phyloP scores from a whole-genome alignment of 106 monocot genomes.

The Amphibolis antarctica region DNA sequence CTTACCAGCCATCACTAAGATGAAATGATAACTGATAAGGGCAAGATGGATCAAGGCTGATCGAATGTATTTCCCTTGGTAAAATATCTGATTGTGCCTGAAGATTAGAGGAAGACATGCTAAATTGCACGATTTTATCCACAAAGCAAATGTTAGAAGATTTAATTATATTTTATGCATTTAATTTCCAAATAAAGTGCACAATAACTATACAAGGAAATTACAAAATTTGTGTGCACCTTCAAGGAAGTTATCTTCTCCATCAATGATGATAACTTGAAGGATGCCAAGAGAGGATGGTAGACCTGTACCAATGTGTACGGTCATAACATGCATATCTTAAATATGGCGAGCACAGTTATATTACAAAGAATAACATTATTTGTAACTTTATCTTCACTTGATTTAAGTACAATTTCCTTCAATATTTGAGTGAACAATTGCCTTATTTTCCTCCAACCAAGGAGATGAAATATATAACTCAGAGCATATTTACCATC shows the following conservation, averaged over 20 bases:
- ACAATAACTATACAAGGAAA: not conserved
- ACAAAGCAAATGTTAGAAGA: not conserved
- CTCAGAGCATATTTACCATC: no score
- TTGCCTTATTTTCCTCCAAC: no score
- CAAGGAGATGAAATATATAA: no score
- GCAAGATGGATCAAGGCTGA: slow-evolving; percentile 67
- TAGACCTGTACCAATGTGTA: slow-evolving; percentile 27
- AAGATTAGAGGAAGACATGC: slow-evolving; percentile 10
- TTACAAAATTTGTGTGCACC: slow-evolving; percentile 17
- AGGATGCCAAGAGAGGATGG: slow-evolving; percentile 39
- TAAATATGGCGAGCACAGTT: not conserved
- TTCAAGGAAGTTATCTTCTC: slow-evolving; percentile 64
- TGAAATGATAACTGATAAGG: slow-evolving; percentile 86
- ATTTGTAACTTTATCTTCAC: no score
- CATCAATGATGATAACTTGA: slow-evolving; percentile 61
- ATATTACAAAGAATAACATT: no score
- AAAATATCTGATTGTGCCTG: slow-evolving; percentile 81
- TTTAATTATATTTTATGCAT: not conserved
- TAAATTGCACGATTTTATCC: not conserved
- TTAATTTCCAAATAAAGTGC: not conserved
- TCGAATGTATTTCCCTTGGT: slow-evolving; percentile 52
- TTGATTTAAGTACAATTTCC: no score
- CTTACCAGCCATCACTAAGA: slow-evolving; percentile 95
- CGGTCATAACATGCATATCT: not conserved
- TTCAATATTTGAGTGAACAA: no score